Evolutionary conservation across 495 filamentous ascomycete species (phyloP).

Genomic region (Aspergillus biplanus): DNA sequence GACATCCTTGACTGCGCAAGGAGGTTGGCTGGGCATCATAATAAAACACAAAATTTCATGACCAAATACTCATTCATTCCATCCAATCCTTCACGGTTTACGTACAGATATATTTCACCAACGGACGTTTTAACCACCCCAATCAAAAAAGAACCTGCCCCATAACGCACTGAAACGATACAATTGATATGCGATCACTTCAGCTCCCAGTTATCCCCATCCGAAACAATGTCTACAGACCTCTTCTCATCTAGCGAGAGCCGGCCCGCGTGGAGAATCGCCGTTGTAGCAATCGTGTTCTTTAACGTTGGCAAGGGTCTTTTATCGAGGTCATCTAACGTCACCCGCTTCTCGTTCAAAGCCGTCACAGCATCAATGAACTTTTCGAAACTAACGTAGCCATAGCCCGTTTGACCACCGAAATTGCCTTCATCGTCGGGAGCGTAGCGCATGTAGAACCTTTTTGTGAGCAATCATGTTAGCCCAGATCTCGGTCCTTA

Average conservation of each 20-base stretch:
- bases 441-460: conserved; percentile 95
- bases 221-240: conserved; percentile 70
- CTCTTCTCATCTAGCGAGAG: conserved; percentile 79
- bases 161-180: too few species aligned
- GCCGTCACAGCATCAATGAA: conserved; percentile 86
- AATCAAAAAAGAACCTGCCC: too few species aligned
- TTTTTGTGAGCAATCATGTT: conserved; percentile 12
- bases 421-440: conserved; percentile 97
- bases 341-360: conserved; percentile 72
- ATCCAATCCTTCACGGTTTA: too few species aligned
- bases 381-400: conserved; percentile 94
- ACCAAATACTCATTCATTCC: too few species aligned
- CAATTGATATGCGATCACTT: conserved; percentile 43
- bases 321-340: conserved; percentile 73
- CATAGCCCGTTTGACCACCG: conserved; percentile 86
- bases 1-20: too few species aligned
- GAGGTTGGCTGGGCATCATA: too few species aligned
- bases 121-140: too few species aligned
- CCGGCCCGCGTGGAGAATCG: conserved; percentile 86
- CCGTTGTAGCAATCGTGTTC: conserved; percentile 89
- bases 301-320: conserved; percentile 81
- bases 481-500: not conserved
- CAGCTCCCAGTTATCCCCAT: conserved; percentile 64
- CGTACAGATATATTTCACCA: too few species aligned
- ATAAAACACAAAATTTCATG: too few species aligned